Evolutionary conservation across 176 grass and related monocot genomes (phyloP).

Genomic region (Tillandsia leiboldiana): DNA sequence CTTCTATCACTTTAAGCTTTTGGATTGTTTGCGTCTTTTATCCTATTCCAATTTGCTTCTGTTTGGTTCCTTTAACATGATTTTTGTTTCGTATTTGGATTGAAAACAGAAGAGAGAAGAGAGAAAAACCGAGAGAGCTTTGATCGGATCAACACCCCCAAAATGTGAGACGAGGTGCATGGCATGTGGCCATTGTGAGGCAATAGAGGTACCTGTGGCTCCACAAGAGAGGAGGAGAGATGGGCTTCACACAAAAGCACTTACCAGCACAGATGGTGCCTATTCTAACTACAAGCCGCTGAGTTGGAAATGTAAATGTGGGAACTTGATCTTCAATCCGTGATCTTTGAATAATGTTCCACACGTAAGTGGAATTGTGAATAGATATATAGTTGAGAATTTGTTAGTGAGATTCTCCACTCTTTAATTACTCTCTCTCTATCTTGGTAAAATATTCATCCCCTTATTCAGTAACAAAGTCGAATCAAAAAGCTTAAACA

Average conservation of each 20-base stretch:
- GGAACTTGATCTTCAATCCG: constrained; percentile 60
- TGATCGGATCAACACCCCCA: constrained; percentile 87
- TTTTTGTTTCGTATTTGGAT: background rate
- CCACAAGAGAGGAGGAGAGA: constrained; percentile 21
- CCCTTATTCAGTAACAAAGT: no score
- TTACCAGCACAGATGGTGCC: constrained; percentile 33
- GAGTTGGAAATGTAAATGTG: constrained; percentile 93
- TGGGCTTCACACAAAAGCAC: background rate
- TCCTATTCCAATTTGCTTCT: no score
- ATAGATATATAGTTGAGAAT: background rate
- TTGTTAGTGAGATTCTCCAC: background rate
- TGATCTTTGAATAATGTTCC: constrained; percentile 23
- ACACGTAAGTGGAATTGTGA: background rate
- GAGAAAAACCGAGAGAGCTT: constrained; percentile 20
- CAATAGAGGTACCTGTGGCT: constrained; percentile 68
- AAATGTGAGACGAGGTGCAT: constrained; percentile 63
- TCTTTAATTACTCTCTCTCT: background rate
- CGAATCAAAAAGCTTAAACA: no score
- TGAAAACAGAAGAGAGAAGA: constrained; percentile 8
- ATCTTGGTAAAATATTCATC: background rate
- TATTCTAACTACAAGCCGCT: constrained; percentile 83
- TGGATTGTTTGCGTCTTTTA: no score
- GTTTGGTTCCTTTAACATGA: background rate
- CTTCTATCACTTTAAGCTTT: no score
- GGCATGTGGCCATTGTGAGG: constrained; percentile 69